A percentile compares a stretch with the other conserved stretches of the same genome.
Conservation (phyloP, 257 asterid genomes). For the Penstemon davidsonii region DNA sequence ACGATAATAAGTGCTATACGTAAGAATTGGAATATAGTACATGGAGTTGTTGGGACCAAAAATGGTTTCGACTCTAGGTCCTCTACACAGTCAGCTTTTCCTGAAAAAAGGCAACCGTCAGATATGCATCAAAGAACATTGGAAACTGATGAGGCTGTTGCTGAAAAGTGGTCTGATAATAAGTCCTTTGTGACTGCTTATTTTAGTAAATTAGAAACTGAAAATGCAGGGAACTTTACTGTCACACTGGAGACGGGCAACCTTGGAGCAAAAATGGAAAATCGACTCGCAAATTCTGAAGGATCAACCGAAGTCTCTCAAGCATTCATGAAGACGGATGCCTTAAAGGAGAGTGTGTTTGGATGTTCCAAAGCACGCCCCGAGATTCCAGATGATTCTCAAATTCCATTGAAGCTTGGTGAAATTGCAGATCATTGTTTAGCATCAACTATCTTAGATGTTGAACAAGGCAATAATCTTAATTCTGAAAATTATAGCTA, state of each 20-base stretch:
- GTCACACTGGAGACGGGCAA: conserved; percentile 37
- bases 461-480: conserved; percentile 32
- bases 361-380: conserved; percentile 36
- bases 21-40: conserved; percentile 56
- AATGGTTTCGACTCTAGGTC: conserved; percentile 40
- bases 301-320: conserved; percentile 76
- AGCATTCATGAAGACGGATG: conserved; percentile 40
- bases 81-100: conserved; percentile 39
- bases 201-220: conserved; percentile 43
- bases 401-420: conserved; percentile 38
- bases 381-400: conserved; percentile 38
- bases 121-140: conserved; percentile 33
- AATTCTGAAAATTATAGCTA: conserved; percentile 31
- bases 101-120: conserved; percentile 28
- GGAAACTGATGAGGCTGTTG: conserved; percentile 30
- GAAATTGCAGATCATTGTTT: conserved; percentile 33
- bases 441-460: conserved; percentile 27
- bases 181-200: conserved; percentile 34
- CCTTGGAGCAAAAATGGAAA: conserved; percentile 43
- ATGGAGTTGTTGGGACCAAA: conserved; percentile 47
- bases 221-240: conserved; percentile 35
- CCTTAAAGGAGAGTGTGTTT: conserved; percentile 27
- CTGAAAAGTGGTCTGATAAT: conserved; percentile 38
- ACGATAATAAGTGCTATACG: conserved; percentile 48
- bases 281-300: conserved; percentile 60